Evolutionary conservation across 208 protist species (phyloP), one percentile per base, ranked within the genome.

Genomic region (Phytomonas francai): DNA sequence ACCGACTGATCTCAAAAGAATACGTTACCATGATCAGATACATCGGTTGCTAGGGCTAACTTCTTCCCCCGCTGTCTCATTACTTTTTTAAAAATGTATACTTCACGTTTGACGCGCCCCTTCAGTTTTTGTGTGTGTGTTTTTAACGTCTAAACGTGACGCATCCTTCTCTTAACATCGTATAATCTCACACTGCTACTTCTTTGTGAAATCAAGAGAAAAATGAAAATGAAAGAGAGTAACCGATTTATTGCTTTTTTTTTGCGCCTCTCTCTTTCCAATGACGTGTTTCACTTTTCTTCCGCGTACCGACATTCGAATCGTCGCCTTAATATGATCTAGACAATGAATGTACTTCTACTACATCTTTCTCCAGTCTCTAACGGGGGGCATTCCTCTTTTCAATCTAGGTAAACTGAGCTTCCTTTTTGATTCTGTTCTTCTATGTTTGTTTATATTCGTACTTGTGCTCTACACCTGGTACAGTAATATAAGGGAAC

Each of bases 61-160:
- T 85, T 89, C 83, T 89, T 89, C 83, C 83, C 83, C 83, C 79
- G 45, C 45, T 54, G 45, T 54, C 45, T 54, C 45, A 54, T 54
- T 30, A 32, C 29, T 42, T 65, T 61, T 42, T 65, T 59, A 63
- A 70, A 70, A 54, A 54, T 54, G 19, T 54, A 5, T 19, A 54
- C 19, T 25, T 54, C 19, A 54, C 45, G 19, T 16, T 29, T 63
- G 19, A 27, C 22, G 29, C 32, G 31, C 29, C 7, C 61, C 31
- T 62, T 62, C 6, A 33, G 9, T 22, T 65, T 65, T 45, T 65
- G 28, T 22, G n/a, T n/a, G n/a, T 25, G 45, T 54, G 1, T 54
- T 54, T 54, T 54, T 6, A 54, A 54, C 45, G 45, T 54, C 45
- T 5, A 54, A 25, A 25, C 0, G 45, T 54, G 45, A 25, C 19